Conservation (phyloP, 2,329 filamentous ascomycete genomes). For the Aspergillus fumigatiaffinis region DNA sequence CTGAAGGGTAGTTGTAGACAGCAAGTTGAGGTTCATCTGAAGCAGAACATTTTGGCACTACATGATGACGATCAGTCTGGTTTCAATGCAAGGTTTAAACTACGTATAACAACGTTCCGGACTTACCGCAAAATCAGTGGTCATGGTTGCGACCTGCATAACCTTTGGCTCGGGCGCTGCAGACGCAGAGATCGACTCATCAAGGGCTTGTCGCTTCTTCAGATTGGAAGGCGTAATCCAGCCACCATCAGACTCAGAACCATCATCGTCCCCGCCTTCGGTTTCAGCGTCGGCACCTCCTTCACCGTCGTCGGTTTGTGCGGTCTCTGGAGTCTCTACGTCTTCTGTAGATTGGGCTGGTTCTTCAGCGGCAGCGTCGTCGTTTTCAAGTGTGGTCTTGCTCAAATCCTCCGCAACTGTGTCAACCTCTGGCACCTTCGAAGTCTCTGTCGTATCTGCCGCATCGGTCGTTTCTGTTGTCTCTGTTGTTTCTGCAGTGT, state of each 20-base stretch:
- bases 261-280: constrained; percentile 29
- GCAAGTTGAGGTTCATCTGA: constrained; percentile 87
- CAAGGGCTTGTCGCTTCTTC: constrained; percentile 72
- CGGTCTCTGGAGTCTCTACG: constrained; percentile 16
- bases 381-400: constrained; percentile 24
- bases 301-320: constrained; percentile 18
- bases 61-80: constrained; percentile 6
- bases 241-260: constrained; percentile 51
- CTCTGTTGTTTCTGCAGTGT: constrained; percentile 15
- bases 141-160: constrained; percentile 86
- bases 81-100: background rate
- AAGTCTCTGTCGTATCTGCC: constrained; percentile 12
- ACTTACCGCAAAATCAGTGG: constrained; percentile 87
- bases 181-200: constrained; percentile 50
- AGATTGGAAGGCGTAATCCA: constrained; percentile 97
- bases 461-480: constrained; percentile 10
- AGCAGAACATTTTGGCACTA: constrained; percentile 79
- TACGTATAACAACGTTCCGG: background rate
- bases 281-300: constrained; percentile 25
- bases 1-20: constrained; percentile 68
- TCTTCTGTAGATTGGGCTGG: constrained; percentile 12
- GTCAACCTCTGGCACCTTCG: constrained; percentile 21
- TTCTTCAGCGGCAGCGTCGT: constrained; percentile 22
- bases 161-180: constrained; percentile 55
- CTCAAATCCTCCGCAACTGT: constrained; percentile 27